These are phyloP conservation scores for Boletellus emodensis DNA, from an alignment of 768 basidiomycete species.

Conservation along the genomic window DNA sequence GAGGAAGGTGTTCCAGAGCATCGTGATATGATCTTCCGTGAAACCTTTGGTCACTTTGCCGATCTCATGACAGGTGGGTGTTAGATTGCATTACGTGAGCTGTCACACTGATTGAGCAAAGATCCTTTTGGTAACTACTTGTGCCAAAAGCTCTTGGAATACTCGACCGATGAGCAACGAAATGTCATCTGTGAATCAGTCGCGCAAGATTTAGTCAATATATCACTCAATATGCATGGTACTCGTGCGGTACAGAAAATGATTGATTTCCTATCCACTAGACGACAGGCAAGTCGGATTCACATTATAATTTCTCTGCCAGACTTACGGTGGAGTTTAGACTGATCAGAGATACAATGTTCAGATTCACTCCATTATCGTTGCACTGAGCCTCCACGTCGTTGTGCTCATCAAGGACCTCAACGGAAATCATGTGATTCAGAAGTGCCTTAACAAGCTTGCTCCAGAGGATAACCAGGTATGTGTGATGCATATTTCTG, in stretches of 20 bases:
- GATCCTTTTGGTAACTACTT: constrained; percentile 99
- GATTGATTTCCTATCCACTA: constrained; percentile 97
- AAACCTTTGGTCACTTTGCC: constrained; percentile 96
- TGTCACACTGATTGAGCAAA: constrained; percentile 24
- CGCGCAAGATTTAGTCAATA: constrained; percentile 94
- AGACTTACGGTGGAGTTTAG: constrained; percentile 57
- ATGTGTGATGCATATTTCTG: constrained; percentile 7
- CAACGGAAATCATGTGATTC: constrained; percentile 96
- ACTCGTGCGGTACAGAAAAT: constrained; percentile 99
- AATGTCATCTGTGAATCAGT: constrained; percentile 97
- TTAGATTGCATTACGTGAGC: constrained; percentile 1
- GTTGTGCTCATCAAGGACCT: constrained; percentile 99
- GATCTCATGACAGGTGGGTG: constrained; percentile 92
- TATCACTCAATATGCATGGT: constrained; percentile 99
- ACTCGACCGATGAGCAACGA: constrained; percentile 95
- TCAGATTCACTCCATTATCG: constrained; percentile 95
- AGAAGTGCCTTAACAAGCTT: constrained; percentile 98
- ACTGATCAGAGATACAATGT: constrained; percentile 78
- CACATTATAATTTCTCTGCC: constrained; percentile 36
- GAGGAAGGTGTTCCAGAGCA: constrained; percentile 95
- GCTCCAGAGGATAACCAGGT: constrained; percentile 99
- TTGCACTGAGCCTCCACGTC: constrained; percentile 95
- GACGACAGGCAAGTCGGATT: constrained; percentile 73
- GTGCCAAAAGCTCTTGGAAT: constrained; percentile 96
- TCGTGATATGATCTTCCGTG: constrained; percentile 98